Conservation (phyloP, 1,284 basidiomycete species). For the Porodaedalea pini region DNA sequence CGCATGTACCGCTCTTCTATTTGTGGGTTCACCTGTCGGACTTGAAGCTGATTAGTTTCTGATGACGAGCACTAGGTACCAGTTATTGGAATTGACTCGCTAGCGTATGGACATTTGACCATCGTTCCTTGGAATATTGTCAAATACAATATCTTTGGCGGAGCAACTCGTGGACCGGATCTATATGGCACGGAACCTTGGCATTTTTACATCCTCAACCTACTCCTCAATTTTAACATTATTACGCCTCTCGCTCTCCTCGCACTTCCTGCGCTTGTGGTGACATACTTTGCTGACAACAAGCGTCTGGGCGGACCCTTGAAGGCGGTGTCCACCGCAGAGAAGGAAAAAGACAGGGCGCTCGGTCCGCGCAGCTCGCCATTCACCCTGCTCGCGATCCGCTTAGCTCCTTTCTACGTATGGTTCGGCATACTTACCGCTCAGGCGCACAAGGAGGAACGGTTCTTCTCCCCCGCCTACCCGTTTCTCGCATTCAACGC, state of each 20-base stretch:
- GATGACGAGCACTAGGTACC: conserved; percentile 55
- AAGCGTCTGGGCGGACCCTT: conserved; percentile 62
- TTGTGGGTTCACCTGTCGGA: conserved; percentile 49
- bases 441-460: conserved; percentile 96
- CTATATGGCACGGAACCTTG: conserved; percentile 92
- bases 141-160: conserved; percentile 88
- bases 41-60: background rate
- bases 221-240: conserved; percentile 92
- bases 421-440: conserved; percentile 79
- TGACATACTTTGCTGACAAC: conserved; percentile 75
- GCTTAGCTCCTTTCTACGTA: conserved; percentile 84
- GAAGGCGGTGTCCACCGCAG: conserved; percentile 6
- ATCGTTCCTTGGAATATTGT: conserved; percentile 94
- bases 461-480: conserved; percentile 97
- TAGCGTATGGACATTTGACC: conserved; percentile 78
- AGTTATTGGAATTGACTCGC: conserved; percentile 76
- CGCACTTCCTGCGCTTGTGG: conserved; percentile 73
- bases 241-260: conserved; percentile 76
- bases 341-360: conserved; percentile 18
- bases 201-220: conserved; percentile 81
- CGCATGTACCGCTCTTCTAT: conserved; percentile 55
- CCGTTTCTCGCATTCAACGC: conserved; percentile 93
- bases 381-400: conserved; percentile 69
- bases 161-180: conserved; percentile 75
- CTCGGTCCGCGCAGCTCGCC: conserved; percentile 55